Evolutionary conservation across 2,329 filamentous ascomycete species (phyloP).

Genomic region (Trichoderma sp.): DNA sequence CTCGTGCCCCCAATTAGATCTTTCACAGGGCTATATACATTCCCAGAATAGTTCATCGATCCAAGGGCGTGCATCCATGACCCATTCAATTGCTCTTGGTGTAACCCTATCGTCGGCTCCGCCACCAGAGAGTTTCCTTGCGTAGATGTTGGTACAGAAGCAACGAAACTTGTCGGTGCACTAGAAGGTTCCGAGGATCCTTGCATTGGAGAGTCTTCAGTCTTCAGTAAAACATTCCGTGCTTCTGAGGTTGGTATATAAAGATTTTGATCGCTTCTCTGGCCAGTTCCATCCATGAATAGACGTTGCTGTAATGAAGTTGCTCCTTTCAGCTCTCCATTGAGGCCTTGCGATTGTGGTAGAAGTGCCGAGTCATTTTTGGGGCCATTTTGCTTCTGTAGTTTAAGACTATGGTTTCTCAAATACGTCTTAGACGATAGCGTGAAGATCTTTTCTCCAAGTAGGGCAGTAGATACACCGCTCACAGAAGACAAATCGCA

Average conservation of each 20-base stretch:
- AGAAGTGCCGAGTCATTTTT: not conserved
- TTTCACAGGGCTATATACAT: not conserved
- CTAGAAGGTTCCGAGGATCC: not conserved
- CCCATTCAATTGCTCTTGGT: not conserved
- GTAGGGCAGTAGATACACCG: not conserved
- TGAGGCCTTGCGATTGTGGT: not conserved
- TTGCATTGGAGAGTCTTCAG: not conserved
- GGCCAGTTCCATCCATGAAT: not conserved
- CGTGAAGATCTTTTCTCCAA: not conserved
- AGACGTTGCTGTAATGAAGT: not conserved
- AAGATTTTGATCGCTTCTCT: not conserved
- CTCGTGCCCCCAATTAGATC: not conserved
- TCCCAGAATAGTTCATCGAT: not conserved
- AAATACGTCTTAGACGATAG: not conserved
- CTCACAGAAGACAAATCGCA: not conserved
- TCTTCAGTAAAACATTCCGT: not conserved
- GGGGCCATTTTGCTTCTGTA: not conserved
- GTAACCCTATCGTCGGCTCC: not conserved
- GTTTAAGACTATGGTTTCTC: not conserved
- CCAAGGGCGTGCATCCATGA: not conserved
- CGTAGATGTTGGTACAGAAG: not conserved
- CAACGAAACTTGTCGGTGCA: not conserved
- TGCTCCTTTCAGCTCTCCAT: not conserved
- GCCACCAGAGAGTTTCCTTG: not conserved
- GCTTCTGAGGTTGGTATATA: not conserved